Evolutionary conservation across 805 yeast genomes (phyloP).

Genomic region (Komagataella phaffii): DNA sequence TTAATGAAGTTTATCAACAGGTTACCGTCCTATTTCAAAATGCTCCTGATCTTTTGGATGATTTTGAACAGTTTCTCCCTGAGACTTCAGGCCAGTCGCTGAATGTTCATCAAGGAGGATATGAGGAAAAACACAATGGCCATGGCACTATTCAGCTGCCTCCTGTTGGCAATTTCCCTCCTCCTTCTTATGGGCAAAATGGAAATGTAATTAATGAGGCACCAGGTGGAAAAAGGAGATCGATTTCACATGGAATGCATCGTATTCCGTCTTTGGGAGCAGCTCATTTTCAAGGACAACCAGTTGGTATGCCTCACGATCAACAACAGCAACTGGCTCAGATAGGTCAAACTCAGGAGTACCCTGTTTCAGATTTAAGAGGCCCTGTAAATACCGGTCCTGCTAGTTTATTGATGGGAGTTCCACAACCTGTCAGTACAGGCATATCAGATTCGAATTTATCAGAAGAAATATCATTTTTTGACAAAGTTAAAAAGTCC

Average conservation of each 20-base stretch:
- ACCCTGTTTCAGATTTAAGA: constrained; percentile 33
- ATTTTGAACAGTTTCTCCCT: constrained; percentile 90
- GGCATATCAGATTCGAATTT: constrained; percentile 45
- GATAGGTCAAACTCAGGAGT: constrained; percentile 12
- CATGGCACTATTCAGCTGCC: constrained; percentile 44
- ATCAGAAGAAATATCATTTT: constrained; percentile 78
- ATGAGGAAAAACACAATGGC: constrained; percentile 4
- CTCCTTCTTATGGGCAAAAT: constrained; percentile 30
- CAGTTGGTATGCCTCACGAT: neutral
- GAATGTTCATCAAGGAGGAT: constrained; percentile 12
- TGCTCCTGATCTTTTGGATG: constrained; percentile 90
- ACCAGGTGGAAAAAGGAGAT: constrained; percentile 12
- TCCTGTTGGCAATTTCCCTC: constrained; percentile 81
- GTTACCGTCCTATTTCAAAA: constrained; percentile 80
- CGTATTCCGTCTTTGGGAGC: constrained; percentile 5
- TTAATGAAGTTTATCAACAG: constrained; percentile 89
- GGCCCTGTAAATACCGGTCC: constrained; percentile 21
- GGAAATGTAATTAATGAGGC: neutral
- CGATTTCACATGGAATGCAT: constrained; percentile 5
- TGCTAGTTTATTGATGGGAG: constrained; percentile 72
- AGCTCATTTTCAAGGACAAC: neutral
- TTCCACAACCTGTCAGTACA: constrained; percentile 70
- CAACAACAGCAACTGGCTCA: constrained; percentile 6
- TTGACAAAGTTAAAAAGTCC: constrained; percentile 82
- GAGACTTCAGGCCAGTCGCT: constrained; percentile 43